Evolutionary conservation across 768 basidiomycete species (phyloP).

Genomic region (Coprinellus micaceus): DNA sequence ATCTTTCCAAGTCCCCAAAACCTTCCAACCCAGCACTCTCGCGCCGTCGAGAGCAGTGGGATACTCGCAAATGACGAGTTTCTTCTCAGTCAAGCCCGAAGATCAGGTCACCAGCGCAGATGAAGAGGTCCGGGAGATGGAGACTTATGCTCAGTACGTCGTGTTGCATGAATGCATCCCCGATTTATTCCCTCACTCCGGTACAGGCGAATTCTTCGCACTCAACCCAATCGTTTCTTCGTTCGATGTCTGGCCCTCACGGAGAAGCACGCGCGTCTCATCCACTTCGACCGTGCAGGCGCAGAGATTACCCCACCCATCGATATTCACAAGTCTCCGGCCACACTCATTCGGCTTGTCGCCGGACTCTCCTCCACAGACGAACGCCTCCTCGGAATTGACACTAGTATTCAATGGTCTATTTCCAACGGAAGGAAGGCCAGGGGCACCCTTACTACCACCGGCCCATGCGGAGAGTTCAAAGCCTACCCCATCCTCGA

Average conservation of each 20-base stretch:
- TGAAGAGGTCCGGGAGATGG: no score
- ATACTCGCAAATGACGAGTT: no score
- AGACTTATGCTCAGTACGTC: no score
- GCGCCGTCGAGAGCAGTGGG: no score
- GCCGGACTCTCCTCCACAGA: neutral
- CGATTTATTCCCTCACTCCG: no score
- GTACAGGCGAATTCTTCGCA: no score
- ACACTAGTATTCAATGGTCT: neutral
- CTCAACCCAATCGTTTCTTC: neutral
- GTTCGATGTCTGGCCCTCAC: neutral
- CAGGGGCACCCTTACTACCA: neutral
- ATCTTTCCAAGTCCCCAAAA: no score
- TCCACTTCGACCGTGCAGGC: slow-evolving; percentile 2
- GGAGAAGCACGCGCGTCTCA: neutral
- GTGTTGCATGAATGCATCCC: no score
- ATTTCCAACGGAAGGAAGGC: neutral
- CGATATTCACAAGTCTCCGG: neutral
- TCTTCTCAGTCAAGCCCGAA: no score
- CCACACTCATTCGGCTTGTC: neutral
- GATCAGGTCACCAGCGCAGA: no score
- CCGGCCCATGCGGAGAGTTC: neutral
- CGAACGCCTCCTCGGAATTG: neutral
- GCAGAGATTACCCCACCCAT: neutral
- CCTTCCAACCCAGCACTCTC: no score
- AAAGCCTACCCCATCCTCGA: no score